Base-by-base conservation (phyloP, 306 rosid genomes). In the Abrus precatorius region DNA sequence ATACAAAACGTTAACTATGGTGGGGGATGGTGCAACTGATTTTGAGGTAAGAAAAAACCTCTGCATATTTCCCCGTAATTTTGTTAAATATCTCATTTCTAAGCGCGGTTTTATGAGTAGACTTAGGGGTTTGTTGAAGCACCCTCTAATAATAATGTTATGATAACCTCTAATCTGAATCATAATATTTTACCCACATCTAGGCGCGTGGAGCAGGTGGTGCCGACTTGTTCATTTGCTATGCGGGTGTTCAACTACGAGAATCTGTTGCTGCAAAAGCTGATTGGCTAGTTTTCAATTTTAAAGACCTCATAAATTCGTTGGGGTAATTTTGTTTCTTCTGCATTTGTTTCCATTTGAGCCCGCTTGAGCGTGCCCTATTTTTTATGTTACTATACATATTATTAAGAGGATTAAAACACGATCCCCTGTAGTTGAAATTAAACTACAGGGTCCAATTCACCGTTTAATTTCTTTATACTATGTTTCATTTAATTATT, bases 21-120 rank as follows among this genome's bases (percentile, higher is more conserved):
- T 89, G 7, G 98, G 99, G n/a, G 99, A 95, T 63, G 99, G 99
- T 55, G 97, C 96, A 7, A 95, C 99, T 50, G 99, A 95, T 86
- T 93, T 90, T 33, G 99, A 95, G 97, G 97, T 95, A 86, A 67
- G 86, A 60, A 70, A 40, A 72, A 60, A 9, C 56, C 66, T 61
- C 0, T 64, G 53, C 33, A 64, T 61, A 56, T 28, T n/a, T 76
- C 55, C 33, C 80, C 67, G 56, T 65, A 9, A 34, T 69, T 68
- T 74, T 43, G 8, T 69, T 48, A 14, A 52, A 30, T 59, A 69
- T 53, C 28, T 74, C 54, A 61, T 52, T n/a, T 67, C 32, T 47
- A 75, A 80, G 55, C 34, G 0, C 6, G 56, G 45, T 38, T 69
- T 70, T 4, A 65, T 38, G 29, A 55, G 54, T 67, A 27, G 34